phyloP scores from a whole-genome alignment of 2,329 filamentous ascomycete genomes.

The Thielaviopsis punctulata region DNA sequence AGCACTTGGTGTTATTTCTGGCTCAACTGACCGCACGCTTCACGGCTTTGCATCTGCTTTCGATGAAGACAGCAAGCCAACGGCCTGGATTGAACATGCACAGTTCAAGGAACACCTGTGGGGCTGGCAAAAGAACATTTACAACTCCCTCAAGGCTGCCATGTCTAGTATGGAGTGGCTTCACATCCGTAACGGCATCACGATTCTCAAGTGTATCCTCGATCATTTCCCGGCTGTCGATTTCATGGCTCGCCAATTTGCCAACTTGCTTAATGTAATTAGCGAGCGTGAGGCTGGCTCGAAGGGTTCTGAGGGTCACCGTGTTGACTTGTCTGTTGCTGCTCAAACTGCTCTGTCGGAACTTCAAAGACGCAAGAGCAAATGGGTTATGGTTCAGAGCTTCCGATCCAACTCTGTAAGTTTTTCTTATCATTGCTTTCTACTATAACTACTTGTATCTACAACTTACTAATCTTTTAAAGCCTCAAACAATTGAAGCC shows the following conservation, averaged over 20 bases:
- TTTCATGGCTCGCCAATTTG: slow-evolving; percentile 60
- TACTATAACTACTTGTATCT: too few species aligned
- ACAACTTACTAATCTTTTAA: not conserved
- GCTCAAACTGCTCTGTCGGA: slow-evolving; percentile 55
- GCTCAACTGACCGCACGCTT: slow-evolving; percentile 33
- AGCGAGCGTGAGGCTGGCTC: slow-evolving; percentile 39
- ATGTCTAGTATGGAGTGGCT: slow-evolving; percentile 80
- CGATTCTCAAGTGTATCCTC: slow-evolving; percentile 63
- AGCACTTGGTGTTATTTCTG: slow-evolving; percentile 34
- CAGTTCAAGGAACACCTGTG: slow-evolving; percentile 73
- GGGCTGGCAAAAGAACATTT: slow-evolving; percentile 78
- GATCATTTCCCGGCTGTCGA: slow-evolving; percentile 78
- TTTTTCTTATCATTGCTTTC: too few species aligned
- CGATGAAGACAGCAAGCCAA: slow-evolving; percentile 41
- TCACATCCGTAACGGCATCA: slow-evolving; percentile 93
- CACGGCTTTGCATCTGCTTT: slow-evolving; percentile 65
- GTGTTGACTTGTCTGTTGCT: slow-evolving; percentile 59
- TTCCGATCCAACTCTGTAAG: slow-evolving; percentile 49
- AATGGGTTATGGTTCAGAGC: slow-evolving; percentile 59
- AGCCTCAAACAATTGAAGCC: not conserved
- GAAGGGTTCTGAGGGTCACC: slow-evolving; percentile 34
- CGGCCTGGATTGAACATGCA: slow-evolving; percentile 61
- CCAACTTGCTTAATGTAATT: slow-evolving; percentile 47
- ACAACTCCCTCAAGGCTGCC: slow-evolving; percentile 63
- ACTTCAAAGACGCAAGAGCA: slow-evolving; percentile 46